Percentiles rank a stretch among this genome's conserved stretches.
Evolutionary conservation across 2,329 filamentous ascomycete species (phyloP).

Genomic region (Trichophyton mentagrophytes): DNA sequence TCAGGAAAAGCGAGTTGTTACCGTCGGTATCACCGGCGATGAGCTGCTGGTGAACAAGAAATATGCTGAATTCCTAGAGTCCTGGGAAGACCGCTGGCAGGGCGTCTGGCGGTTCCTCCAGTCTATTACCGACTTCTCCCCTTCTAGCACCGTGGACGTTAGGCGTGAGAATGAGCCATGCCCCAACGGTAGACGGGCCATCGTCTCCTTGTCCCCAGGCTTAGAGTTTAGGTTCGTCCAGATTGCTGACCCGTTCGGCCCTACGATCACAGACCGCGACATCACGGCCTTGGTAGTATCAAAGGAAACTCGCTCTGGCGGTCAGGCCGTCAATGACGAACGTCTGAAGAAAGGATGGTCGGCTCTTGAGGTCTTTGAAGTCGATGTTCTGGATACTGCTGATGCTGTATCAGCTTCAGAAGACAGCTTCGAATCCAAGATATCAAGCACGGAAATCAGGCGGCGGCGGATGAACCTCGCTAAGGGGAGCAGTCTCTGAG

Average conservation of each 20-base stretch:
- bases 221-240: constrained; percentile 66
- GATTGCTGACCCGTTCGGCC: constrained; percentile 79
- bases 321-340: constrained; percentile 73
- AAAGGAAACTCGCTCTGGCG: constrained; percentile 73
- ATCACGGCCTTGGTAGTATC: constrained; percentile 78
- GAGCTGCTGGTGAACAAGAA: constrained; percentile 81
- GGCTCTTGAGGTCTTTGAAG: constrained; percentile 66
- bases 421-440: constrained; percentile 64
- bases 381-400: constrained; percentile 68
- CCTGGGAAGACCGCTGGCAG: constrained; percentile 62
- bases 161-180: constrained; percentile 24
- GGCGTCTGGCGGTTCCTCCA: constrained; percentile 59
- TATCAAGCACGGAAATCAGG: constrained; percentile 81
- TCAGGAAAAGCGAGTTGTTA: constrained; percentile 39
- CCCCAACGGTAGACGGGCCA: constrained; percentile 29
- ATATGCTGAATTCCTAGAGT: constrained; percentile 64
- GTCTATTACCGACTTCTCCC: constrained; percentile 47
- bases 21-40: constrained; percentile 81
- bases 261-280: constrained; percentile 68
- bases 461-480: constrained; percentile 35
- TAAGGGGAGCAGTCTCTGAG: constrained; percentile 17
- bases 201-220: constrained; percentile 16
- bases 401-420: constrained; percentile 38
- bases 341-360: constrained; percentile 64
- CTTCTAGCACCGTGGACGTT: constrained; percentile 22